Conservation (phyloP, 331 rosid species). For the Phaseolus coccineus region DNA sequence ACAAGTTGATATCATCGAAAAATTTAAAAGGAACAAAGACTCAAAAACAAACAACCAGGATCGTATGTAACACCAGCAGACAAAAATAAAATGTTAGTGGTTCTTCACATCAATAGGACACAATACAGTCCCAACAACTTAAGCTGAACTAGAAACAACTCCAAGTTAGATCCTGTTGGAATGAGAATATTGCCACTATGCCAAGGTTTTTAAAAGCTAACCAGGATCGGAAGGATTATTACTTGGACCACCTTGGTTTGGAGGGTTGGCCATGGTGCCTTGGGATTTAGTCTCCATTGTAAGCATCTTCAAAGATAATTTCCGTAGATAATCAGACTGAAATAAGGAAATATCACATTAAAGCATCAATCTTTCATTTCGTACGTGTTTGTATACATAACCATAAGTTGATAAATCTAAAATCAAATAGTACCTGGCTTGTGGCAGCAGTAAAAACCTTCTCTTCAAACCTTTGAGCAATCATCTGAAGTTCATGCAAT, state of each 20-base stretch:
- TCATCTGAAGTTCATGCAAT: slow-evolving; percentile 64
- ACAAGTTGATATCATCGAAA: slow-evolving; percentile 20
- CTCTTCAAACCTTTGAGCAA: slow-evolving; percentile 84
- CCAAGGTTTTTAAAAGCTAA: slow-evolving; percentile 42
- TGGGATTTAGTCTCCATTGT: slow-evolving; percentile 82
- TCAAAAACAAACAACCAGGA: background rate
- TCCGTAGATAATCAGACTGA: slow-evolving; percentile 73
- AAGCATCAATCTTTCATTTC: slow-evolving; percentile 31
- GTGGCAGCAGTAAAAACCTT: slow-evolving; percentile 70
- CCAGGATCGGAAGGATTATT: slow-evolving; percentile 72
- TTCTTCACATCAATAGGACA: slow-evolving; percentile 33
- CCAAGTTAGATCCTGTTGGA: slow-evolving; percentile 5
- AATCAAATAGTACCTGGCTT: slow-evolving; percentile 62
- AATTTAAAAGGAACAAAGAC: background rate
- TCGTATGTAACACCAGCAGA: slow-evolving; percentile 30
- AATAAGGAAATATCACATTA: slow-evolving; percentile 30
- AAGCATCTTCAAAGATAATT: slow-evolving; percentile 89
- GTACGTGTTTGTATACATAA: background rate
- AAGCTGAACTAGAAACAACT: slow-evolving; percentile 34
- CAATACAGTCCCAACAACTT: slow-evolving; percentile 15
- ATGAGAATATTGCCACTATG: slow-evolving; percentile 20
- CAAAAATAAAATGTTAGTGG: slow-evolving; percentile 6
- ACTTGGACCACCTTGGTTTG: slow-evolving; percentile 61
- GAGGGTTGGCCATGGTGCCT: slow-evolving; percentile 49
- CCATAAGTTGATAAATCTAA: background rate